Percentiles rank a stretch among this genome's conserved stretches.
Evolutionary conservation across 176 grass and related monocot genomes (phyloP).

Genomic region (Chrysopogon serrulatus): DNA sequence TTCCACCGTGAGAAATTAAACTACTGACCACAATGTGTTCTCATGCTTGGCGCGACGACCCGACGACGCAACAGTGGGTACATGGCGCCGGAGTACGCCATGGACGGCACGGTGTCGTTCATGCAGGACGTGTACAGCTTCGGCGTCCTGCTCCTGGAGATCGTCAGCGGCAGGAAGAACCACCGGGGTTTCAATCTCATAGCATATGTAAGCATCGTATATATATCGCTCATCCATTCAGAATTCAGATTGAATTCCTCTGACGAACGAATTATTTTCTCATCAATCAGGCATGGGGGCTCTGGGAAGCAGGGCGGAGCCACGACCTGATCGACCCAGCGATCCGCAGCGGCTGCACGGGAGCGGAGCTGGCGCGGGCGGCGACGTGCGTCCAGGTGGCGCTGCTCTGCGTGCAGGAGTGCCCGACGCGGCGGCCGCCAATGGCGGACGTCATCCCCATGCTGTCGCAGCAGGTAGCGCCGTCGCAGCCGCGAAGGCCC

Average conservation of each 20-base stretch:
- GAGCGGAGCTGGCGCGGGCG: not conserved
- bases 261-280: not conserved
- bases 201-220: conserved; percentile 6
- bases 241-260: not conserved
- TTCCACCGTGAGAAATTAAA: no score
- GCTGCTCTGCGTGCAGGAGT: conserved; percentile 41
- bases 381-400: conserved; percentile 27
- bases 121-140: conserved; percentile 82
- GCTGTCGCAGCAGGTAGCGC: conserved; percentile 9
- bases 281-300: conserved; percentile 24
- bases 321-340: conserved; percentile 2
- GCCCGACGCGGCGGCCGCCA: conserved; percentile 12
- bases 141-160: conserved; percentile 66
- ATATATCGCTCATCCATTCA: not conserved
- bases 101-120: conserved; percentile 38
- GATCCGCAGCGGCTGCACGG: not conserved
- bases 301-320: conserved; percentile 23
- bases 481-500: not conserved
- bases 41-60: not conserved
- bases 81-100: conserved; percentile 54
- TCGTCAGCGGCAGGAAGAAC: conserved; percentile 40
- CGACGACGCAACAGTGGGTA: no score
- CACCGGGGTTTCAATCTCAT: conserved; percentile 20
- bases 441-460: conserved; percentile 28
- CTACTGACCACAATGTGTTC: no score